Conservation (phyloP, 805 yeast species). For the Tetrapisispora phaffii region DNA sequence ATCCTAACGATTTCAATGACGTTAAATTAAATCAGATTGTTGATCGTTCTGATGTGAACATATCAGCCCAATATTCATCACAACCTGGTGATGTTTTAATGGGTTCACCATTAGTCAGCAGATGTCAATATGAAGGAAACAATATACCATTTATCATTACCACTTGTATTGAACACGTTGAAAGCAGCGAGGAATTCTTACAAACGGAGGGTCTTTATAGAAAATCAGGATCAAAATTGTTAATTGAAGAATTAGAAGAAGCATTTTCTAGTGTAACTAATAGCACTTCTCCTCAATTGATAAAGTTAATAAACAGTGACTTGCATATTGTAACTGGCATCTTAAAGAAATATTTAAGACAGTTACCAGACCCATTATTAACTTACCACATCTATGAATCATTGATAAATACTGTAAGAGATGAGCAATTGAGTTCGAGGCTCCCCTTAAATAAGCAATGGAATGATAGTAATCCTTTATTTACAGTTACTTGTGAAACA, state of each 20-base stretch:
- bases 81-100: conserved; percentile 12
- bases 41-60: conserved; percentile 5
- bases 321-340: conserved; percentile 81
- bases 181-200: conserved; percentile 50
- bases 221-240: conserved; percentile 72
- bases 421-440: conserved; percentile 14
- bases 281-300: neutral
- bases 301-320: conserved; percentile 45
- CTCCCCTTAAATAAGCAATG: conserved; percentile 14
- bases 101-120: conserved; percentile 45
- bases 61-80: neutral
- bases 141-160: conserved; percentile 62
- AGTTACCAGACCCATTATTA: conserved; percentile 78
- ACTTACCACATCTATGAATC: conserved; percentile 61
- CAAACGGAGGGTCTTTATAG: conserved; percentile 81
- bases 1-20: conserved; percentile 32
- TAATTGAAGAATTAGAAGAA: conserved; percentile 25
- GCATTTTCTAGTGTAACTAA: conserved; percentile 9
- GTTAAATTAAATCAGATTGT: conserved; percentile 25
- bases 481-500: conserved; percentile 24
- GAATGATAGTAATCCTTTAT: conserved; percentile 6
- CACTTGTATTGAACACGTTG: conserved; percentile 67
- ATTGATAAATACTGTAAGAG: conserved; percentile 45
- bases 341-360: conserved; percentile 75
- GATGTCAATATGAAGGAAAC: conserved; percentile 53